phyloP scores from a whole-genome alignment of 2,329 filamentous ascomycete genomes.

The Dactylellina cionopaga region DNA sequence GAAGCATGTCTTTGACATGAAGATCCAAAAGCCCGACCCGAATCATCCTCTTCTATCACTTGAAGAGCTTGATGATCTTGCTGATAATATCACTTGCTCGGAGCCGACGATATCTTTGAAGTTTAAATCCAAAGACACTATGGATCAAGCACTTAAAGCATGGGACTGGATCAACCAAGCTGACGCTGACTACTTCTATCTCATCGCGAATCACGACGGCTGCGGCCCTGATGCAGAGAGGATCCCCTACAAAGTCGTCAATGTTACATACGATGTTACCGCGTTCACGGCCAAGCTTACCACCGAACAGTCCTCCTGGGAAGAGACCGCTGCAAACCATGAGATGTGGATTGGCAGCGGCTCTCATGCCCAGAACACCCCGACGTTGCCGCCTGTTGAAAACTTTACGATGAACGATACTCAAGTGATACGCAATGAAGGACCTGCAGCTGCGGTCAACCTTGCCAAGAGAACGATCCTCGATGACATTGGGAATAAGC shows the following conservation, averaged over 20 bases:
- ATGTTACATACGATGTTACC: conserved; percentile 28
- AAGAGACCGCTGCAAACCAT: conserved; percentile 14
- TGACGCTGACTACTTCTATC: conserved; percentile 56
- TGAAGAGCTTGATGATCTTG: conserved; percentile 58
- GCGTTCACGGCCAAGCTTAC: conserved; percentile 13
- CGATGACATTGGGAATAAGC: not conserved
- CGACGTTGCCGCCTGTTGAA: not conserved
- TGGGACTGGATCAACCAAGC: conserved; percentile 59
- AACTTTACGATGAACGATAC: not conserved
- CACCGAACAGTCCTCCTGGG: conserved; percentile 14
- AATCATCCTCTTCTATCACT: conserved; percentile 58
- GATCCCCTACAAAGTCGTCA: conserved; percentile 55
- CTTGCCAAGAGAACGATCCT: not conserved
- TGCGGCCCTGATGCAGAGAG: conserved; percentile 58
- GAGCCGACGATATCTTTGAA: conserved; percentile 56
- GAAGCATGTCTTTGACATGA: conserved; percentile 58
- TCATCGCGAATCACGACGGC: conserved; percentile 59
- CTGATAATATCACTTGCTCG: conserved; percentile 57
- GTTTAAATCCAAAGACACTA: conserved; percentile 57
- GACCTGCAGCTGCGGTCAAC: not conserved
- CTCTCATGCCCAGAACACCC: not conserved
- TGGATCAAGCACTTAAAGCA: conserved; percentile 57
- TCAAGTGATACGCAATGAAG: not conserved
- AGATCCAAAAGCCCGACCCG: conserved; percentile 56
- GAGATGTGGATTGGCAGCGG: conserved; percentile 4